Conservation (phyloP, 805 yeast species). For the Tetrapisispora fleetii region DNA sequence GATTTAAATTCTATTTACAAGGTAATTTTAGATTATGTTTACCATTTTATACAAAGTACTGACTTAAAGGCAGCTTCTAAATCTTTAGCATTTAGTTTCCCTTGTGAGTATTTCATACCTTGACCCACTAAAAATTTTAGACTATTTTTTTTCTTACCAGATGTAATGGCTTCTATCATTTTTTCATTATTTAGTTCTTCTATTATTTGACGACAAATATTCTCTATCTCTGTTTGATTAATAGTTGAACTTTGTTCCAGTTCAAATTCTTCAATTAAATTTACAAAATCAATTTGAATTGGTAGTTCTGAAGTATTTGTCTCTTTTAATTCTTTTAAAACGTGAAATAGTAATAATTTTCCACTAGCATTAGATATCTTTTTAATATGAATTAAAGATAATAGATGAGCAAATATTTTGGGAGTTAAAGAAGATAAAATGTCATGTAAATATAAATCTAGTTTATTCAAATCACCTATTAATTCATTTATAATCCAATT, state of each 20-base stretch:
- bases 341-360: conserved; percentile 50
- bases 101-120: conserved; percentile 74
- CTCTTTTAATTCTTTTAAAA: conserved; percentile 40
- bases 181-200: conserved; percentile 33
- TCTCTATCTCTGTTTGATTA: conserved; percentile 28
- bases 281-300: conserved; percentile 23
- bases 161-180: conserved; percentile 44
- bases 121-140: conserved; percentile 74
- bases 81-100: conserved; percentile 34
- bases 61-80: conserved; percentile 30
- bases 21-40: neutral
- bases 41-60: conserved; percentile 14
- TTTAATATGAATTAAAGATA: conserved; percentile 39
- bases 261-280: conserved; percentile 47
- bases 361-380: conserved; percentile 59
- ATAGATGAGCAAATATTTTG: conserved; percentile 42
- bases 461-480: conserved; percentile 55
- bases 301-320: neutral
- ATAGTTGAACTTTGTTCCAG: conserved; percentile 30
- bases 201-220: conserved; percentile 39
- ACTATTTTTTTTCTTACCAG: conserved; percentile 52
- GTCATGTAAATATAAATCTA: conserved; percentile 30
- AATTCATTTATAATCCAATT: conserved; percentile 82
- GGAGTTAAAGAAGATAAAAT: conserved; percentile 30
- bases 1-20: neutral